phyloP scores from a whole-genome alignment of 169 alveolate genomes.

The Theileria sp. region DNA sequence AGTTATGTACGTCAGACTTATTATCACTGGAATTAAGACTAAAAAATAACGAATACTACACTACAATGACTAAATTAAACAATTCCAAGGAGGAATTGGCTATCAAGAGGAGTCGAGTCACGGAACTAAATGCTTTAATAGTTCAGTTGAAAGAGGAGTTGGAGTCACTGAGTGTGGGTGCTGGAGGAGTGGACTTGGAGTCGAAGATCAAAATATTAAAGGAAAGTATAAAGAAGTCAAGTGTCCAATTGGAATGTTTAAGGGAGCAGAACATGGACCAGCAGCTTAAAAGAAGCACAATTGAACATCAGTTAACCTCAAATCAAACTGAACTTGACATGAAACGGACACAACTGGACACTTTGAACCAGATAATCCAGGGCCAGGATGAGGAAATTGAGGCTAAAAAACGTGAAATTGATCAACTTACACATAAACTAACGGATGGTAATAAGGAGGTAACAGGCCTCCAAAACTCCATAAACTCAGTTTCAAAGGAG shows the following conservation, averaged over 20 bases:
- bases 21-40: constrained; percentile 48
- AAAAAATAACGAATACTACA: constrained; percentile 57
- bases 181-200: constrained; percentile 65
- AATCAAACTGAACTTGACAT: constrained; percentile 61
- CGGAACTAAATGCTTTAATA: constrained; percentile 43
- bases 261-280: constrained; percentile 63
- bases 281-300: constrained; percentile 60
- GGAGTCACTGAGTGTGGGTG: constrained; percentile 54
- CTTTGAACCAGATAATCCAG: constrained; percentile 40
- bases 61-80: constrained; percentile 58
- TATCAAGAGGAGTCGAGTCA: constrained; percentile 39
- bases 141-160: constrained; percentile 63
- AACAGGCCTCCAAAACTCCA: constrained; percentile 59
- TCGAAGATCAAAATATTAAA: constrained; percentile 63
- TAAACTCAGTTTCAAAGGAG: constrained; percentile 48
- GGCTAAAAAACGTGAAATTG: constrained; percentile 37
- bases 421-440: constrained; percentile 32
- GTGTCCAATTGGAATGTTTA: constrained; percentile 37
- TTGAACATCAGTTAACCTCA: constrained; percentile 61
- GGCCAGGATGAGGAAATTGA: constrained; percentile 44
- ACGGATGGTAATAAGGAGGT: constrained; percentile 61
- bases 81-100: constrained; percentile 39
- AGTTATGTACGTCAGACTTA: constrained; percentile 43
- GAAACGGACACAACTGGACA: constrained; percentile 52
- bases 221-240: constrained; percentile 60